Conservation (phyloP, 1,284 basidiomycete species). For the Meripilus lineatus region DNA sequence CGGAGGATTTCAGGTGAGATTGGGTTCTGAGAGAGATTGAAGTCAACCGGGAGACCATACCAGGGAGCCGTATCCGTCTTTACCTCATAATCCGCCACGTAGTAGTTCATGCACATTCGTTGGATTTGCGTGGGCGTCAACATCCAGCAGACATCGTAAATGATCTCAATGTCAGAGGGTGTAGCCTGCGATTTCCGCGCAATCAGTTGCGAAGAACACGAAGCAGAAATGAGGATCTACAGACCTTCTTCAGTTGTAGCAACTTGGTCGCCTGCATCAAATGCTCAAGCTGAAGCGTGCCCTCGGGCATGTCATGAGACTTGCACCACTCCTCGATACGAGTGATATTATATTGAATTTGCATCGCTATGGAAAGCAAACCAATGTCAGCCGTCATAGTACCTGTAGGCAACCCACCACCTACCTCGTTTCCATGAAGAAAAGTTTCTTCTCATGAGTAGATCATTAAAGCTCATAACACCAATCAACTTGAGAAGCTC, state of each 20-base stretch:
- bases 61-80: no score
- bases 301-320: conserved; percentile 98
- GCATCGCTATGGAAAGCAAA: conserved; percentile 72
- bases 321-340: conserved; percentile 98
- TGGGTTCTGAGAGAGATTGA: conserved; percentile 73
- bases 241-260: conserved; percentile 95
- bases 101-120: conserved; percentile 97
- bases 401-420: conserved; percentile 19
- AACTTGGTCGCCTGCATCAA: conserved; percentile 99
- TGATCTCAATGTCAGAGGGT: conserved; percentile 93
- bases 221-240: conserved; percentile 13
- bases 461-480: conserved; percentile 97
- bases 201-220: not conserved
- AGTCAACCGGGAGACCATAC: no score
- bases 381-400: not conserved
- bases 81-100: conserved; percentile 97
- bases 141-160: conserved; percentile 99
- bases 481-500: conserved; percentile 97
- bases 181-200: conserved; percentile 57
- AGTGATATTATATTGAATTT: conserved; percentile 98
- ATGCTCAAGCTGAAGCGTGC: conserved; percentile 95
- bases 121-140: conserved; percentile 99
- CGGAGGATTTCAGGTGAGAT: conserved; percentile 95
- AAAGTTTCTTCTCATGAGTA: conserved; percentile 98
- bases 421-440: conserved; percentile 98